phyloP scores from a whole-genome alignment of 1,139 yeast genomes.

The Fermentozyma sake region DNA sequence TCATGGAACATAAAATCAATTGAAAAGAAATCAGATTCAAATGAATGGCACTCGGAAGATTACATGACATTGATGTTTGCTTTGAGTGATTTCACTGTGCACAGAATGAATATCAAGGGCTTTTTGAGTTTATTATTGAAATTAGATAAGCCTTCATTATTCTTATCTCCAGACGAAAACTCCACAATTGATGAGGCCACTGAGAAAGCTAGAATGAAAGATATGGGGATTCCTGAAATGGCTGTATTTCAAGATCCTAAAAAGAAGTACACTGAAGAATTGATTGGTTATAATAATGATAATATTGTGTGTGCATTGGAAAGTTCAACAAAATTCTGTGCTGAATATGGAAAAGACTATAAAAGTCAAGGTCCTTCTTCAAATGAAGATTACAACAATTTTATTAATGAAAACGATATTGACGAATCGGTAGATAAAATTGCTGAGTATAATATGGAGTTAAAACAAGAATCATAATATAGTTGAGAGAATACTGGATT shows the following conservation, averaged over 20 bases:
- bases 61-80: slow-evolving; percentile 29
- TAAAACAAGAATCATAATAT: too few species aligned
- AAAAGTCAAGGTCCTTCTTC: too few species aligned
- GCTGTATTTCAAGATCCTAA: not conserved
- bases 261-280: not conserved
- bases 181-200: not conserved
- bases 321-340: slow-evolving; percentile 22
- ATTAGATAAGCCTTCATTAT: slow-evolving; percentile 1
- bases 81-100: slow-evolving; percentile 33
- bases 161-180: not conserved
- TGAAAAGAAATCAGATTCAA: not conserved
- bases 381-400: too few species aligned
- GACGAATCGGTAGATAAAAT: too few species aligned
- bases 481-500: too few species aligned
- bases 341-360: slow-evolving; percentile 1
- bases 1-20: slow-evolving; percentile 11
- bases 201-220: not conserved
- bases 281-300: slow-evolving; percentile 23
- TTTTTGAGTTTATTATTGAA: slow-evolving; percentile 19
- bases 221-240: not conserved
- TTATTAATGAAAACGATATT: too few species aligned
- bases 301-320: slow-evolving; percentile 29
- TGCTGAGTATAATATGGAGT: too few species aligned
- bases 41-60: slow-evolving; percentile 13
- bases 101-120: slow-evolving; percentile 28